Conservation (phyloP, 768 basidiomycete genomes). For the Suillus occidentalis region DNA sequence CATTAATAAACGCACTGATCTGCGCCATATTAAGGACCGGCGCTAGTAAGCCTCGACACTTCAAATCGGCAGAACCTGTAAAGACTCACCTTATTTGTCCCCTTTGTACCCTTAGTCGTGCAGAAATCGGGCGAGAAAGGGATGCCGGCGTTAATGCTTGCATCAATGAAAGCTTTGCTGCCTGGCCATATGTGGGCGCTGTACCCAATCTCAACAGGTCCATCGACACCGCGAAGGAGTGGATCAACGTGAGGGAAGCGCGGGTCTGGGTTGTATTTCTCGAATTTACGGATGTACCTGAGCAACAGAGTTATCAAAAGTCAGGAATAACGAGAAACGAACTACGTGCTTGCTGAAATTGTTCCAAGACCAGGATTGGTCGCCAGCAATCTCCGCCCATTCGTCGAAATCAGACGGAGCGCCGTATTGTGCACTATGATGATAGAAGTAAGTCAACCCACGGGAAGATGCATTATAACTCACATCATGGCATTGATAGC, state of each 20-base stretch:
- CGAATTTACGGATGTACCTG: slow-evolving; percentile 74
- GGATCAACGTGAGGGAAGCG: slow-evolving; percentile 50
- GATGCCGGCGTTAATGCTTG: slow-evolving; percentile 52
- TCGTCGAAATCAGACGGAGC: slow-evolving; percentile 70
- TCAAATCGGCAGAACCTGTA: background rate
- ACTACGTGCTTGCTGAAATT: slow-evolving; percentile 47
- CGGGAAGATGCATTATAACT: background rate
- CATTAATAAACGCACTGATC: slow-evolving; percentile 40
- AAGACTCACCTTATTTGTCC: slow-evolving; percentile 55
- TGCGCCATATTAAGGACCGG: slow-evolving; percentile 13
- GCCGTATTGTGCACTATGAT: slow-evolving; percentile 51
- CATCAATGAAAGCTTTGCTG: slow-evolving; percentile 53
- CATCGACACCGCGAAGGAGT: slow-evolving; percentile 45
- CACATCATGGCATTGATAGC: slow-evolving; percentile 63
- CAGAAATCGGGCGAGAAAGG: slow-evolving; percentile 57
- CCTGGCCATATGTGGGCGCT: slow-evolving; percentile 46
- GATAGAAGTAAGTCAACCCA: slow-evolving; percentile 9
- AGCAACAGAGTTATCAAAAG: background rate
- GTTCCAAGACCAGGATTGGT: slow-evolving; percentile 56
- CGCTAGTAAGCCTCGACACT: background rate
- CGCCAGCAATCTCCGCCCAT: slow-evolving; percentile 55
- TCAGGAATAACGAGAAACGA: background rate
- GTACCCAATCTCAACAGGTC: slow-evolving; percentile 63
- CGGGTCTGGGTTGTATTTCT: slow-evolving; percentile 52
- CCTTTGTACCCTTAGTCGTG: slow-evolving; percentile 54